These are phyloP conservation scores for Aegle marmelos DNA, from an alignment of 345 rosid species.

Conservation along the genomic window DNA sequence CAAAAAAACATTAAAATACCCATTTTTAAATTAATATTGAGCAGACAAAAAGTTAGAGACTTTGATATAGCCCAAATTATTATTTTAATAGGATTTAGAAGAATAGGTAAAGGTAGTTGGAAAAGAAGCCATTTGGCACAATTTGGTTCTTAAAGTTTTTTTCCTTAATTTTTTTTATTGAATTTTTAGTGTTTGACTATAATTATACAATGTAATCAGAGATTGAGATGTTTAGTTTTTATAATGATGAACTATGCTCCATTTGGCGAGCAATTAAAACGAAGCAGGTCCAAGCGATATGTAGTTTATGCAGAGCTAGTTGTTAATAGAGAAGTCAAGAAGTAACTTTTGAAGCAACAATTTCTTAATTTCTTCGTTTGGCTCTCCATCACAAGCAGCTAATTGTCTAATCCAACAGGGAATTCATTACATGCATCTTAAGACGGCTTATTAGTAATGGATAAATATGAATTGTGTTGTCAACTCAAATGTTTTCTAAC, in stretches of 20 bases:
- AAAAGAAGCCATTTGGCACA: conserved; percentile 30
- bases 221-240: not conserved
- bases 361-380: not conserved
- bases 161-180: not conserved
- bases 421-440: not conserved
- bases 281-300: not conserved
- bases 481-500: too few species aligned
- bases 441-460: not conserved
- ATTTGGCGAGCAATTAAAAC: not conserved
- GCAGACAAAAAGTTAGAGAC: conserved; percentile 20
- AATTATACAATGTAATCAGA: not conserved
- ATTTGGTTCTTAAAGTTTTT: not conserved
- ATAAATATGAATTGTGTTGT: too few species aligned
- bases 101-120: conserved; percentile 21
- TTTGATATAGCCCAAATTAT: not conserved
- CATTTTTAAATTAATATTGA: not conserved
- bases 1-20: not conserved
- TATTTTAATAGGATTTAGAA: not conserved
- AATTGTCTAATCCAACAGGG: not conserved
- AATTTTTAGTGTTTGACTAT: not conserved
- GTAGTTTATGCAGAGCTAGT: not conserved
- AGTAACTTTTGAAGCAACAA: not conserved
- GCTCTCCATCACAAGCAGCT: not conserved
- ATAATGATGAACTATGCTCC: not conserved
- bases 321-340: not conserved